Percentiles rank a stretch among this genome's conserved stretches.
Evolutionary conservation across 2,329 filamentous ascomycete species (phyloP).

Genomic region (Arthrobotrys iridis): DNA sequence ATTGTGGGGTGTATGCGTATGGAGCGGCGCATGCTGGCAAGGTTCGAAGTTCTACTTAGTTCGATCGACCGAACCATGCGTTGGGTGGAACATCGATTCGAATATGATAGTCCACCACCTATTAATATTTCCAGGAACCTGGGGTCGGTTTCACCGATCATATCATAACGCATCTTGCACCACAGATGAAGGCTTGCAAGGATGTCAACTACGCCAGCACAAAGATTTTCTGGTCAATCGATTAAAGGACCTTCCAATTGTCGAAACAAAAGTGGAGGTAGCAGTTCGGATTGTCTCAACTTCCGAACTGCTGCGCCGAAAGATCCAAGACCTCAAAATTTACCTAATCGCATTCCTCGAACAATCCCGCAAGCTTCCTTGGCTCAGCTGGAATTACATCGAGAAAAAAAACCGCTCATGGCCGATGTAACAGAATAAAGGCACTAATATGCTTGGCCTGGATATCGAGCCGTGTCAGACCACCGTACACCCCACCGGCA

Average conservation of each 20-base stretch:
- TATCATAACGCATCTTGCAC: no score
- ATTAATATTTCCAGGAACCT: no score
- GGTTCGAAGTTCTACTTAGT: no score
- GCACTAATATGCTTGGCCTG: constrained; percentile 5
- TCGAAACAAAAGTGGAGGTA: neutral
- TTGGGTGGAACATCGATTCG: no score
- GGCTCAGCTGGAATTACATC: constrained; percentile 1
- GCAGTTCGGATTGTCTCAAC: constrained; percentile 21
- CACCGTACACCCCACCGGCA: no score
- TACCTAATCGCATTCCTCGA: constrained; percentile 4
- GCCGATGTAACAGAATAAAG: constrained; percentile 10
- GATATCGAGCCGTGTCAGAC: neutral
- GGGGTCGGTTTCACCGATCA: no score
- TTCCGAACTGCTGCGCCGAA: constrained; percentile 15
- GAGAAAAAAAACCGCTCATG: constrained; percentile 5
- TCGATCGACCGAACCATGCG: no score
- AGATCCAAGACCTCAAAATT: neutral
- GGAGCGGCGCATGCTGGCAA: no score
- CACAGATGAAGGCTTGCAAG: no score
- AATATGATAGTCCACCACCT: no score
- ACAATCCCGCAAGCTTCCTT: constrained; percentile 10
- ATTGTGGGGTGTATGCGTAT: no score
- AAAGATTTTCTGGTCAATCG: neutral
- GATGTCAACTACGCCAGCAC: neutral
- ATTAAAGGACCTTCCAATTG: neutral